phyloP scores from a whole-genome alignment of 805 yeast species.

The Spathaspora gorwiae region DNA sequence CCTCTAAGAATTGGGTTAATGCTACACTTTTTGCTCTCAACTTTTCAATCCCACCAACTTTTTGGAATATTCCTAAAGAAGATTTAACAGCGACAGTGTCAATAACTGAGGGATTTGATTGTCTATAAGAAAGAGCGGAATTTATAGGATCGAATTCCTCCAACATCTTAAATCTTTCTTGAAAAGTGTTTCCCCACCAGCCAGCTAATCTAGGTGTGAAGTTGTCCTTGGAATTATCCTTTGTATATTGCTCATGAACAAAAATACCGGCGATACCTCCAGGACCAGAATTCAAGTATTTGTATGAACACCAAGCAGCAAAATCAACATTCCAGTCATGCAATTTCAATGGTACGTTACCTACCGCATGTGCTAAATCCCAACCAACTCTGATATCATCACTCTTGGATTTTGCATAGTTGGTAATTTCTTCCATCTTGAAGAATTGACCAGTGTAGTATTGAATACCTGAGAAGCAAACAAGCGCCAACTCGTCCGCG shows the following conservation, averaged over 20 bases:
- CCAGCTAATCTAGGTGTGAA: constrained; percentile 78
- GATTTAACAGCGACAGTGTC: constrained; percentile 73
- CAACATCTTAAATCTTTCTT: constrained; percentile 71
- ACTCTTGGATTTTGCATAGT: constrained; percentile 42
- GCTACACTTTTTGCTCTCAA: constrained; percentile 53
- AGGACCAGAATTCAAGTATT: constrained; percentile 88
- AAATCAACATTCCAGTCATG: constrained; percentile 92
- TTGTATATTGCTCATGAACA: constrained; percentile 54
- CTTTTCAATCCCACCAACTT: constrained; percentile 59
- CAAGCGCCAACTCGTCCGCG: constrained; percentile 61
- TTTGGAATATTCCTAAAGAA: constrained; percentile 56
- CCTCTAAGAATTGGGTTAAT: constrained; percentile 56
- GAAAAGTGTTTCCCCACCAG: constrained; percentile 91
- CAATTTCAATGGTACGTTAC: constrained; percentile 70
- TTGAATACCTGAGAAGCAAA: constrained; percentile 84
- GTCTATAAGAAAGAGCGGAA: constrained; percentile 86
- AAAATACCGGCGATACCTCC: constrained; percentile 89
- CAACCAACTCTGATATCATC: constrained; percentile 67
- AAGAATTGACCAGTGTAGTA: constrained; percentile 89
- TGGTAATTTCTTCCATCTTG: constrained; percentile 69
- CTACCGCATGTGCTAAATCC: constrained; percentile 95
- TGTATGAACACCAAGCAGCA: constrained; percentile 93
- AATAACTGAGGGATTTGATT: constrained; percentile 84
- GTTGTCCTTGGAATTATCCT: constrained; percentile 20
- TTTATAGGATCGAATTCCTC: constrained; percentile 72